phyloP scores from a whole-genome alignment of 495 filamentous ascomycete genomes.

The Aspergillus carlsbadensis region DNA sequence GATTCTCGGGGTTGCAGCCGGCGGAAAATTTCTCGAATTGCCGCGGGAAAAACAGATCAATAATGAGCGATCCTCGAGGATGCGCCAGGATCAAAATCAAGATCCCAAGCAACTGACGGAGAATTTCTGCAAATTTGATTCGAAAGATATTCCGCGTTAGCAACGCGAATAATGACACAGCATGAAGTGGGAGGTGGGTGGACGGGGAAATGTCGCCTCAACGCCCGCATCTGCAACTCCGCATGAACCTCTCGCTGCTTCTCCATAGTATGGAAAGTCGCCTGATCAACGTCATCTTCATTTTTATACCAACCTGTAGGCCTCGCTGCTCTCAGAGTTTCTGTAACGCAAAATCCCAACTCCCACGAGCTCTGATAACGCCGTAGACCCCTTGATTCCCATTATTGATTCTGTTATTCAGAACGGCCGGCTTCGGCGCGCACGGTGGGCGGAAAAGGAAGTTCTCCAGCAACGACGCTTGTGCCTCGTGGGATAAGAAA shows the following conservation, averaged over 20 bases:
- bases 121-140: not conserved
- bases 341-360: not conserved
- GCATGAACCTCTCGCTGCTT: constrained; percentile 4
- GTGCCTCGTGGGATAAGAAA: constrained; percentile 28
- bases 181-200: not conserved
- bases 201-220: constrained; percentile 7
- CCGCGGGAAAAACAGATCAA: constrained; percentile 17
- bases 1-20: constrained; percentile 14
- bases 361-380: not conserved
- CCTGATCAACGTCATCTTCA: constrained; percentile 10
- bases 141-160: not conserved
- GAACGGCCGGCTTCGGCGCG: constrained; percentile 41
- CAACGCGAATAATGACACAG: constrained; percentile 7
- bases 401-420: constrained; percentile 22
- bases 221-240: constrained; percentile 1
- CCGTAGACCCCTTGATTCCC: not conserved
- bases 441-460: constrained; percentile 29
- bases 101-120: not conserved
- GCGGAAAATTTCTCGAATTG: constrained; percentile 13
- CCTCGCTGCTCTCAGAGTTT: not conserved
- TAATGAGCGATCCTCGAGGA: not conserved
- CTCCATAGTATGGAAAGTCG: not conserved
- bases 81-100: not conserved
- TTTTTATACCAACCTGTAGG: not conserved
- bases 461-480: constrained; percentile 14